Evolutionary conservation across 495 filamentous ascomycete genomes (phyloP), one percentile per base, ranked within the genome.

Genomic region (Niebla homalea): DNA sequence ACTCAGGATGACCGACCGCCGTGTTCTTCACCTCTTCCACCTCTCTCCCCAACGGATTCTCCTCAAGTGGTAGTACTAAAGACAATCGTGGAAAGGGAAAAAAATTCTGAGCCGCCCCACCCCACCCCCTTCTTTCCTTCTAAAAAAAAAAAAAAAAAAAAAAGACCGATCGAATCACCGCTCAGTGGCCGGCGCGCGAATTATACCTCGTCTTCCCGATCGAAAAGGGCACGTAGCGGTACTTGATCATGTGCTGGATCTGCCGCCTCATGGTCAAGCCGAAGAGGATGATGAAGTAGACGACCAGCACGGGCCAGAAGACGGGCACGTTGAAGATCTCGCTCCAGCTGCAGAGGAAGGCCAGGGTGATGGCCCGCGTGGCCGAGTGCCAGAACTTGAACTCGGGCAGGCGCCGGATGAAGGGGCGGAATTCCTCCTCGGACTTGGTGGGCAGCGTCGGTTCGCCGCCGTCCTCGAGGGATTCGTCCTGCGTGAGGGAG

Each of bases 221-320:
- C 16, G 87, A 81, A 74, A 96, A 96, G 37, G 89, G 89, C 25
- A 96, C 88, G 63, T 96, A 98, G 68, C 92, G 87, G 72, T 98
- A 98, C 72, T 97, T 98, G 79, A 98, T 95, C 92, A 98, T 98
- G 69, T 95, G 89, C 74, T 98, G 92, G 52, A 98, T 98, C 70
- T 98, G 92, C 68, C 89, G 83, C 62, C 92, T 78, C 92, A 98
- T 98, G 16, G 92, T 98, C 65, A 98, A 69, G 54, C 84, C 73
- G 60, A 97, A 95, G 52, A 98, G 72, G 60, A 98, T 93, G 58
- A 97, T 75, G 88, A 93, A 98, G 73, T 98, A 98, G 64, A 97
- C 81, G 44, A 98, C 89, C 67, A 97, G 67, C 19, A 98, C 89
- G 40, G 92, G 92, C 92, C 92, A 98, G 77, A 97, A 98, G 32